Evolutionary conservation across 495 filamentous ascomycete species (phyloP).

Genomic region (Aspergillus hancockii): DNA sequence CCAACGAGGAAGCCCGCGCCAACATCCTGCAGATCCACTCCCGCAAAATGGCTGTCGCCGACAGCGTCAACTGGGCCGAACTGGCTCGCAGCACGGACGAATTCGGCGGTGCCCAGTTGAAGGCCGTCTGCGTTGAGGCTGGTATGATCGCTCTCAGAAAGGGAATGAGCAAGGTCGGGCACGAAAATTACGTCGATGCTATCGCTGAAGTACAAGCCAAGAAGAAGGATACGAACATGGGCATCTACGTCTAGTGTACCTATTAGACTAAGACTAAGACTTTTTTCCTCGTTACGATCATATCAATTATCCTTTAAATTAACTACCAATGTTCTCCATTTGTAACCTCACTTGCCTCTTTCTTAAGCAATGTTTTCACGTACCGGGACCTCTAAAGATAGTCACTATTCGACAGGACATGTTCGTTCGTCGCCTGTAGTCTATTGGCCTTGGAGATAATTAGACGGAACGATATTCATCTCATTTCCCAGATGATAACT

Average conservation of each 20-base stretch:
- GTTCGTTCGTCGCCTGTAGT: neutral
- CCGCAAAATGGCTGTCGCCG: slow-evolving; percentile 96
- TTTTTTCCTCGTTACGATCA: slow-evolving; percentile 10
- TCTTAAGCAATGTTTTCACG: slow-evolving; percentile 1
- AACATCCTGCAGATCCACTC: slow-evolving; percentile 98
- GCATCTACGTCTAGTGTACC: slow-evolving; percentile 50
- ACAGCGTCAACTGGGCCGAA: slow-evolving; percentile 93
- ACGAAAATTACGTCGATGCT: slow-evolving; percentile 99
- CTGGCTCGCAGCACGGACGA: slow-evolving; percentile 97
- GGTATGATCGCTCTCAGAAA: slow-evolving; percentile 97
- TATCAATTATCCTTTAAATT: neutral
- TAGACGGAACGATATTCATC: no score
- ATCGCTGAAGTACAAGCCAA: slow-evolving; percentile 96
- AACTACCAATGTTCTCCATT: neutral
- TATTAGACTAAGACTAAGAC: neutral
- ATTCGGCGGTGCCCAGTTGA: slow-evolving; percentile 95
- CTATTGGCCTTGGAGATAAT: neutral
- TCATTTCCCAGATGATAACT: no score
- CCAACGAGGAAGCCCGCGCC: slow-evolving; percentile 97
- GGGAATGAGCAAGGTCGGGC: slow-evolving; percentile 89
- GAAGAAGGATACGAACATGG: slow-evolving; percentile 84
- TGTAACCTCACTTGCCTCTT: slow-evolving; percentile 3
- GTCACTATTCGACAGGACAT: no score
- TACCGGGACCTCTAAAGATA: no score
- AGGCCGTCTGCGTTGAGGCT: slow-evolving; percentile 97